phyloP scores from a whole-genome alignment of 805 yeast genomes.

The Kodamaea fukazawae region DNA sequence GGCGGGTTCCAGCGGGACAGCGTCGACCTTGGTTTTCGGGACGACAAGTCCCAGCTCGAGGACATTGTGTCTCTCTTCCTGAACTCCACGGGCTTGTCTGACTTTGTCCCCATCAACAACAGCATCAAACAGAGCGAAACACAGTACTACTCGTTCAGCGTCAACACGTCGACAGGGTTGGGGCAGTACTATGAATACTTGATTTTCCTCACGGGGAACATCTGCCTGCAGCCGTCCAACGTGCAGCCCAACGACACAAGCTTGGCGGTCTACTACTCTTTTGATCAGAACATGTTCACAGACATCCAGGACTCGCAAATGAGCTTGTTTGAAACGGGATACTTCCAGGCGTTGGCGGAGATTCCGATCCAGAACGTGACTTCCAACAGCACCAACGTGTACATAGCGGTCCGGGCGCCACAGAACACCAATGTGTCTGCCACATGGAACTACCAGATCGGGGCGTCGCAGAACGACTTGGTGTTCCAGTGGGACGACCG shows the following conservation, averaged over 20 bases:
- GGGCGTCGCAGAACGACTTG: constrained; percentile 59
- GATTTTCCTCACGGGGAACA: constrained; percentile 50
- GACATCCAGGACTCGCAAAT: constrained; percentile 28
- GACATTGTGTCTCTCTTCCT: not conserved
- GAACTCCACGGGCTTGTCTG: constrained; percentile 29
- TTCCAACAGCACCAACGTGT: constrained; percentile 17
- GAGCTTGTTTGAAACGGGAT: constrained; percentile 32
- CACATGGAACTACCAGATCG: constrained; percentile 65
- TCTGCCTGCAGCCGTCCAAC: constrained; percentile 34
- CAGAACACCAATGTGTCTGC: constrained; percentile 33
- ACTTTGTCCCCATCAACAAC: constrained; percentile 36
- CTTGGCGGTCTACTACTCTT: constrained; percentile 38
- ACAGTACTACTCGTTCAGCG: constrained; percentile 42
- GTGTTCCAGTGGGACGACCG: constrained; percentile 69
- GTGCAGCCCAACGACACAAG: constrained; percentile 22
- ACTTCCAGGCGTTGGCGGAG: constrained; percentile 39
- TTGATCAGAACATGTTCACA: constrained; percentile 33
- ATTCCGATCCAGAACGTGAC: constrained; percentile 19
- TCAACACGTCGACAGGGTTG: constrained; percentile 44
- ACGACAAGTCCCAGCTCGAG: not conserved
- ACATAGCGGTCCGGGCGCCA: constrained; percentile 42
- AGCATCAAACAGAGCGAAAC: constrained; percentile 36
- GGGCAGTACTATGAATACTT: constrained; percentile 46
- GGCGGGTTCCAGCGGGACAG: not conserved
- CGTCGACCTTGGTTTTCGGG: not conserved